Percentiles rank a stretch among this genome's conserved stretches.
Conservation (phyloP, 371 early-diverging fungal genomes). For the Syncephalastrum contaminatum region DNA sequence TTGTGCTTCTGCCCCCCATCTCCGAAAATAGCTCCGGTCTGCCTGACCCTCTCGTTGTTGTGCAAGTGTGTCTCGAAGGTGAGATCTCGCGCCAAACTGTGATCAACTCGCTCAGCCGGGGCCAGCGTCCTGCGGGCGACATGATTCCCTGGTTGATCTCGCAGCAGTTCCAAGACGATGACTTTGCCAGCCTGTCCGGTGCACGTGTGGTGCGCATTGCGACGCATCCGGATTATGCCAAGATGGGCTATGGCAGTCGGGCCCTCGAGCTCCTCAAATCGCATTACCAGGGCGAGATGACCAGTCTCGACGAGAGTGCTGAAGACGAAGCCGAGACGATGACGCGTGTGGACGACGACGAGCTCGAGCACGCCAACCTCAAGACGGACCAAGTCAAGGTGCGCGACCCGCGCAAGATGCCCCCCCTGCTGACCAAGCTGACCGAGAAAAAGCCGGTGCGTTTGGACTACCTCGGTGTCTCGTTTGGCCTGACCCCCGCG, state of each 20-base stretch:
- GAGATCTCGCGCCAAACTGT: slow-evolving; percentile 87
- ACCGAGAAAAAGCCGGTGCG: slow-evolving; percentile 76
- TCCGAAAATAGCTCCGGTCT: slow-evolving; percentile 68
- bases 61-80: slow-evolving; percentile 96
- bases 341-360: slow-evolving; percentile 57
- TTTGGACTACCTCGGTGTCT: slow-evolving; percentile 97
- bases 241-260: slow-evolving; percentile 97
- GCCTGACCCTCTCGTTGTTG: slow-evolving; percentile 94
- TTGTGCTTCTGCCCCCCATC: slow-evolving; percentile 93
- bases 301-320: slow-evolving; percentile 61
- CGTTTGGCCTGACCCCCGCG: slow-evolving; percentile 89
- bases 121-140: slow-evolving; percentile 92
- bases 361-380: slow-evolving; percentile 65
- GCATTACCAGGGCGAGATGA: slow-evolving; percentile 84
- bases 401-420: slow-evolving; percentile 88
- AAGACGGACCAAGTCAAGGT: slow-evolving; percentile 77
- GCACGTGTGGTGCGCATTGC: slow-evolving; percentile 99
- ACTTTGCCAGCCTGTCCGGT: slow-evolving; percentile 92
- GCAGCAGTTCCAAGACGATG: slow-evolving; percentile 96
- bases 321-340: slow-evolving; percentile 47
- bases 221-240: slow-evolving; percentile 95
- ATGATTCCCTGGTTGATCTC: slow-evolving; percentile 98
- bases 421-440: slow-evolving; percentile 83
- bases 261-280: slow-evolving; percentile 85
- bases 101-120: slow-evolving; percentile 80